phyloP scores from a whole-genome alignment of 768 basidiomycete species.

The Suillus variegatus region DNA sequence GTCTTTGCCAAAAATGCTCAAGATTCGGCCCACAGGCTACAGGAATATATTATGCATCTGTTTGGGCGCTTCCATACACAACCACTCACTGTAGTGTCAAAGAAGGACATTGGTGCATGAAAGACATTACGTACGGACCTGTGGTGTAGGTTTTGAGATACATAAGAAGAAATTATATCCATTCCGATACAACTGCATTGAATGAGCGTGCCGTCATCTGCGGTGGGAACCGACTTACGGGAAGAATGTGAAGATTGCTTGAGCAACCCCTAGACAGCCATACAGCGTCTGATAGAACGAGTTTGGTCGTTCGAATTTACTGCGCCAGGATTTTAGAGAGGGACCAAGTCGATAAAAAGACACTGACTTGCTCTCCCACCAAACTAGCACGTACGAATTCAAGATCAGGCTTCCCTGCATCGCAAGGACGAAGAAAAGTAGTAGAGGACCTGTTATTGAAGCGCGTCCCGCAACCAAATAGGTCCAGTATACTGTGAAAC shows the following conservation, averaged over 20 bases:
- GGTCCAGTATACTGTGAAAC: conserved; percentile 50
- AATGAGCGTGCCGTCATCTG: background rate
- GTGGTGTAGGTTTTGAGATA: conserved; percentile 64
- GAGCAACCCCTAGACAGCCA: conserved; percentile 58
- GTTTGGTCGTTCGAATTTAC: conserved; percentile 47
- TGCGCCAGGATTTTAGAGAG: conserved; percentile 19
- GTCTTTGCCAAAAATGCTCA: conserved; percentile 66
- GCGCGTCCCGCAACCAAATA: conserved; percentile 61
- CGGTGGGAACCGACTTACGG: conserved; percentile 39
- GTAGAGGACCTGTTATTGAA: conserved; percentile 48
- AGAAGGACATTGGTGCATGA: conserved; percentile 75
- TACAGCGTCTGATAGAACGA: conserved; percentile 69
- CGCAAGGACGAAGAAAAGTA: conserved; percentile 48
- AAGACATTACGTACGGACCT: conserved; percentile 57
- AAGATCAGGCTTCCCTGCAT: conserved; percentile 66
- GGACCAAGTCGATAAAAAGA: conserved; percentile 7
- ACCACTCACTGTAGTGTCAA: conserved; percentile 60
- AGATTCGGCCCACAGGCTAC: conserved; percentile 59
- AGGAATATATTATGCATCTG: background rate
- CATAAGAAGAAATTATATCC: conserved; percentile 57
- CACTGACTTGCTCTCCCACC: conserved; percentile 65
- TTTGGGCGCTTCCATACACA: background rate
- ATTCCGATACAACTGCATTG: conserved; percentile 48
- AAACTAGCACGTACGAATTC: conserved; percentile 68
- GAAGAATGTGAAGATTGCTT: conserved; percentile 58